A percentile compares a stretch with the other conserved stretches of the same genome.
Evolutionary conservation across 2,329 filamentous ascomycete genomes (phyloP).

Genomic region (Colletotrichum melonis): DNA sequence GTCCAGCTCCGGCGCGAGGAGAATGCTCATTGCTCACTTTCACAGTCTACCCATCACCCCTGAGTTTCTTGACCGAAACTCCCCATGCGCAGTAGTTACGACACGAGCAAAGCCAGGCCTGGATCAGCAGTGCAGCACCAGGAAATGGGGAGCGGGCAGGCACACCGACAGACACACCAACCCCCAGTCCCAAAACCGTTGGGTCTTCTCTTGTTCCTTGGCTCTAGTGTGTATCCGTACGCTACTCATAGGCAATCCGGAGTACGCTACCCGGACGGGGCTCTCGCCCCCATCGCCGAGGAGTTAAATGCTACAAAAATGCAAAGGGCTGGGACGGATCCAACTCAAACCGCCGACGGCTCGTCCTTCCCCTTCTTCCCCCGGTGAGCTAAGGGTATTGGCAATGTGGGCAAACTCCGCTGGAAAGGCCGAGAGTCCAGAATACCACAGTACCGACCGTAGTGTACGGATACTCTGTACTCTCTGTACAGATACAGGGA

Average conservation of each 20-base stretch:
- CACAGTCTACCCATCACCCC: not conserved
- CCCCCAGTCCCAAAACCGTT: slow-evolving; percentile 11
- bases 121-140: not conserved
- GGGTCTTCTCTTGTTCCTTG: not conserved
- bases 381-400: slow-evolving; percentile 8
- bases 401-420: not conserved
- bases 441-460: not conserved
- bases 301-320: not conserved
- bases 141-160: not conserved
- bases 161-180: not conserved
- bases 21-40: not conserved
- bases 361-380: slow-evolving; percentile 8
- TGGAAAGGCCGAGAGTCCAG: not conserved
- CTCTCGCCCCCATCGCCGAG: not conserved
- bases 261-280: not conserved
- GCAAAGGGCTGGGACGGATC: not conserved
- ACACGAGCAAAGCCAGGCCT: not conserved
- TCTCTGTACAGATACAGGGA: not conserved
- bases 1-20: not conserved
- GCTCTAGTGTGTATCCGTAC: not conserved
- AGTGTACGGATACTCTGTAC: no score
- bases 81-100: not conserved
- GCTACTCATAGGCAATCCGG: not conserved
- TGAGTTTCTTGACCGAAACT: not conserved
- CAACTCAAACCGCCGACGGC: slow-evolving; percentile 16